A percentile compares a stretch with the other conserved stretches of the same genome.
Evolutionary conservation across 768 basidiomycete genomes (phyloP).

Genomic region (Favolaschia claudopus): DNA sequence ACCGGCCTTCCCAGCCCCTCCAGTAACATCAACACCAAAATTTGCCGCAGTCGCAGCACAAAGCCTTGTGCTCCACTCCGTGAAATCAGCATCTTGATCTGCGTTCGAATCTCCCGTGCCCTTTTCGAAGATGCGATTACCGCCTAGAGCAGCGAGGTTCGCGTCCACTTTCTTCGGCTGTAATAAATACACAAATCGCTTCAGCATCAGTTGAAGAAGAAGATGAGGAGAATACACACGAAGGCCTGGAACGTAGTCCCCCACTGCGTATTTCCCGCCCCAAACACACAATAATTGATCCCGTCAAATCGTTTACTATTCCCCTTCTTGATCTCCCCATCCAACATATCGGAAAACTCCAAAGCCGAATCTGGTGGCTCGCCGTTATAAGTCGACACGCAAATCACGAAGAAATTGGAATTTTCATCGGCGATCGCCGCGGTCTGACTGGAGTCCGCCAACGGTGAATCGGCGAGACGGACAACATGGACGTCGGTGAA

Average conservation of each 20-base stretch:
- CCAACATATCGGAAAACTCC: conserved; percentile 17
- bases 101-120: conserved; percentile 21
- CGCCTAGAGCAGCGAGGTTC: conserved; percentile 19
- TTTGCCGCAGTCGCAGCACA: conserved; percentile 24
- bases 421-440: conserved; percentile 1
- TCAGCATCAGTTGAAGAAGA: background rate
- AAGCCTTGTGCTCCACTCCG: conserved; percentile 14
- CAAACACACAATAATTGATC: conserved; percentile 23
- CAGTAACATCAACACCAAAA: conserved; percentile 18
- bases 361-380: conserved; percentile 23
- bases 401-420: conserved; percentile 20
- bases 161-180: conserved; percentile 26
- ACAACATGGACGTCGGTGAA: conserved; percentile 22
- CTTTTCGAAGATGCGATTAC: conserved; percentile 26
- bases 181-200: background rate
- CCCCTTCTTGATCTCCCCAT: conserved; percentile 16
- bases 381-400: conserved; percentile 25
- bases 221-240: conserved; percentile 7
- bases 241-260: conserved; percentile 24
- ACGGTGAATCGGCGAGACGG: conserved; percentile 12
- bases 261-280: conserved; percentile 26
- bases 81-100: conserved; percentile 23
- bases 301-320: conserved; percentile 11
- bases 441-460: conserved; percentile 2
- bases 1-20: background rate